A percentile compares a stretch with the other conserved stretches of the same genome.
Evolutionary conservation across 306 rosid genomes (phyloP).

Genomic region (Vachellia collinsii): DNA sequence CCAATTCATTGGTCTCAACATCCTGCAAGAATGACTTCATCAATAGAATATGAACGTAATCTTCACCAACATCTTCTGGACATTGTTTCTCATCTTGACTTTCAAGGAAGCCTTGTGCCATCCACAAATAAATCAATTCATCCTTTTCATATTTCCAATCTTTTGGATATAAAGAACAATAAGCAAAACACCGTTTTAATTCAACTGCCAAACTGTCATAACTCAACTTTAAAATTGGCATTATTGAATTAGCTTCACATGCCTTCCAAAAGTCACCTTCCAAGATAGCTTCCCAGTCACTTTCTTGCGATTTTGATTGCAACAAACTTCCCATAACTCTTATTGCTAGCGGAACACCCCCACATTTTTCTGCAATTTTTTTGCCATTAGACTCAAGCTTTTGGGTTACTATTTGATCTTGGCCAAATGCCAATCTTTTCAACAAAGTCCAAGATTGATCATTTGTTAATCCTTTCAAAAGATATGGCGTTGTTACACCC

Average conservation of each 20-base stretch:
- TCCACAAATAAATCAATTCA: neutral
- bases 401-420: neutral
- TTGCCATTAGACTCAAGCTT: neutral
- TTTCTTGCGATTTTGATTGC: neutral
- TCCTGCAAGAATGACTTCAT: neutral
- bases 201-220: neutral
- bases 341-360: neutral
- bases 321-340: neutral
- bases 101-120: neutral
- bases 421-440: neutral
- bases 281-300: neutral
- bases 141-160: neutral
- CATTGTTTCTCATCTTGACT: neutral
- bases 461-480: neutral
- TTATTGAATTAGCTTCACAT: neutral
- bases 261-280: neutral
- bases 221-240: neutral
- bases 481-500: neutral
- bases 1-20: neutral
- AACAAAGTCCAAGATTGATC: neutral
- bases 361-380: neutral
- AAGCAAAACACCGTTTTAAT: neutral
- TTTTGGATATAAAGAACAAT: conserved; percentile 8
- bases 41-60: neutral
- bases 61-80: neutral